Conservation (phyloP, 371 early-diverging fungal genomes). For the Dichotomocladium elegans region DNA sequence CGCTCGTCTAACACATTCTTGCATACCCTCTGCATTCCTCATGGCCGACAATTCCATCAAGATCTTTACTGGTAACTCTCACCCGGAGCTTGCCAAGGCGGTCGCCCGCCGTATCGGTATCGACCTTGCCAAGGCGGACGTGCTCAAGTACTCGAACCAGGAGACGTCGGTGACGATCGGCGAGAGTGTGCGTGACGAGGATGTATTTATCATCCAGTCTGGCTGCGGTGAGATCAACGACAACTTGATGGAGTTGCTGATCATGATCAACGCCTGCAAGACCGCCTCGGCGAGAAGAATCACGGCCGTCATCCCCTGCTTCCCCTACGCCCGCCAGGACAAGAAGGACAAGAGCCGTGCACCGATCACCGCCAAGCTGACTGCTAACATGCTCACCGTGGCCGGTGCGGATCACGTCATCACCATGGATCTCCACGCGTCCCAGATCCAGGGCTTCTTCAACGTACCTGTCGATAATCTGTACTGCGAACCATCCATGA, state of each 20-base stretch:
- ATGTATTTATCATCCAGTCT: conserved; percentile 86
- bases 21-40: conserved; percentile 1
- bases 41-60: conserved; percentile 67
- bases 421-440: conserved; percentile 97
- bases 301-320: conserved; percentile 96
- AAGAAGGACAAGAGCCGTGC: conserved; percentile 94
- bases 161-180: conserved; percentile 97
- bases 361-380: conserved; percentile 88
- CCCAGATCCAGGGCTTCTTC: conserved; percentile 97
- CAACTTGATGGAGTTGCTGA: conserved; percentile 92
- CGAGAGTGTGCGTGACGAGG: conserved; percentile 92
- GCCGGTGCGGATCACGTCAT: conserved; percentile 97
- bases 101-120: conserved; percentile 88
- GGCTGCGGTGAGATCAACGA: conserved; percentile 92
- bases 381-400: conserved; percentile 93
- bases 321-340: conserved; percentile 96
- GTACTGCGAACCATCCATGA: conserved; percentile 87
- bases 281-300: conserved; percentile 90
- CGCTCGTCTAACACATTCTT: too few species aligned
- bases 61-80: conserved; percentile 95
- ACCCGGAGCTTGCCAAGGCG: conserved; percentile 85
- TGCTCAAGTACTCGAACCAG: conserved; percentile 94
- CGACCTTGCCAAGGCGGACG: conserved; percentile 86
- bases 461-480: conserved; percentile 97
- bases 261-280: conserved; percentile 95